phyloP scores from a whole-genome alignment of 2,329 filamentous ascomycete genomes.

The Cadophora sp. region DNA sequence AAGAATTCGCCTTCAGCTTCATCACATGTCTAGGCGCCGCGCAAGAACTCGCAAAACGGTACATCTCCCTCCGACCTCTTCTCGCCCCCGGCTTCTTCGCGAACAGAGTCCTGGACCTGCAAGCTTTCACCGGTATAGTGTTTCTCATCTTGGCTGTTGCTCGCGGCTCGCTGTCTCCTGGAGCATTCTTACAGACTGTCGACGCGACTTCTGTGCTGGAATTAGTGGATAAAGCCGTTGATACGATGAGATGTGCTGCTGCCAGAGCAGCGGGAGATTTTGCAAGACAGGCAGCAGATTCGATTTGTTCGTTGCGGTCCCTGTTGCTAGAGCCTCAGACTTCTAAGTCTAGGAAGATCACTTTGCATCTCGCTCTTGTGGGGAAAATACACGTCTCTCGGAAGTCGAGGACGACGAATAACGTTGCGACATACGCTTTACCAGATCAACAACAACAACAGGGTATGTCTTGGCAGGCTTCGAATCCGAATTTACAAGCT shows the following conservation, averaged over 20 bases:
- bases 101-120: slow-evolving; percentile 19
- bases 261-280: slow-evolving; percentile 16
- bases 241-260: slow-evolving; percentile 16
- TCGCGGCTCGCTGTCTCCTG: slow-evolving; percentile 4
- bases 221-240: slow-evolving; percentile 15
- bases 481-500: neutral
- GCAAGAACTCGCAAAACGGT: slow-evolving; percentile 19
- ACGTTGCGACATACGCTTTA: neutral
- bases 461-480: neutral
- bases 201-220: slow-evolving; percentile 3
- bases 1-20: slow-evolving; percentile 22
- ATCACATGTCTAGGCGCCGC: slow-evolving; percentile 18
- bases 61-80: slow-evolving; percentile 17
- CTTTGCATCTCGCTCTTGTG: slow-evolving; percentile 18
- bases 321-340: slow-evolving; percentile 18
- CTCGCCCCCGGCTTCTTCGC: slow-evolving; percentile 20
- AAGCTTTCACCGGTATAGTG: slow-evolving; percentile 18
- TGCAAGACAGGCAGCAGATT: slow-evolving; percentile 17
- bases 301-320: slow-evolving; percentile 7
- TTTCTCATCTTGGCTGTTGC: slow-evolving; percentile 16
- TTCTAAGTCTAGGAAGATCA: slow-evolving; percentile 16
- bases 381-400: slow-evolving; percentile 23
- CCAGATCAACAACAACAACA: neutral
- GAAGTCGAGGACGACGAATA: slow-evolving; percentile 2
- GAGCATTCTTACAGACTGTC: slow-evolving; percentile 4